Conservation (phyloP, 2,329 filamentous ascomycete genomes). For the Penicillium sclerotigenum region DNA sequence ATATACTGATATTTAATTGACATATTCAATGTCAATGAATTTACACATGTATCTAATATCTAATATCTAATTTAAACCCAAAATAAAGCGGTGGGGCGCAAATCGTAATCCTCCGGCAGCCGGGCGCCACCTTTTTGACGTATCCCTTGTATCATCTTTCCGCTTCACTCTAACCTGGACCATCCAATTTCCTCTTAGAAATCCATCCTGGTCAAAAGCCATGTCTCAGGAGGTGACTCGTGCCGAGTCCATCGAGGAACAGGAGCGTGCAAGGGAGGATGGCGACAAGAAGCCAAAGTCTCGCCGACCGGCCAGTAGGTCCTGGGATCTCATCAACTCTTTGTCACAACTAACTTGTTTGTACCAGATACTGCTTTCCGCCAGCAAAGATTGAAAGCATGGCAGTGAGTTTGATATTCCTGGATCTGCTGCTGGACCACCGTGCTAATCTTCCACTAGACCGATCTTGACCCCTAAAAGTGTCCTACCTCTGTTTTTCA, state of each 20-base stretch:
- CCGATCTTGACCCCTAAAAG: conserved; percentile 95
- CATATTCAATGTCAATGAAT: too few relatives aligned
- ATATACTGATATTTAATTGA: not conserved
- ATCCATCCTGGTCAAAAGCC: conserved; percentile 12
- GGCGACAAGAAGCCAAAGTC: conserved; percentile 77
- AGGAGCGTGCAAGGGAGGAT: conserved; percentile 42
- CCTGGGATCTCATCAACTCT: not conserved
- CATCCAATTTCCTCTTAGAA: not conserved
- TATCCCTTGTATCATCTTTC: conserved; percentile 14
- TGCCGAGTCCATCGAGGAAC: conserved; percentile 45
- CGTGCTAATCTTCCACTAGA: conserved; percentile 47
- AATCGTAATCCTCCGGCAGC: conserved; percentile 17
- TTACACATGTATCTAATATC: too few relatives aligned
- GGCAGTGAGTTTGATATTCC: conserved; percentile 67
- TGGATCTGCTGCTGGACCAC: not conserved
- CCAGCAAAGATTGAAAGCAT: conserved; percentile 95
- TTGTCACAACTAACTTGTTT: conserved; percentile 12
- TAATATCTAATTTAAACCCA: conserved; percentile 3
- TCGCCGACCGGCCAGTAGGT: conserved; percentile 81
- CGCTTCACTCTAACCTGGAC: conserved; percentile 1
- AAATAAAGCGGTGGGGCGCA: conserved; percentile 13
- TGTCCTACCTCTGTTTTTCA: conserved; percentile 85
- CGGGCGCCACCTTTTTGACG: conserved; percentile 27
- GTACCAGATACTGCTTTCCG: conserved; percentile 84
- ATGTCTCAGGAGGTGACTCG: conserved; percentile 46